Base-by-base conservation (phyloP, 2,329 filamentous ascomycete genomes). In the Neodidymelliopsis sp. region DNA sequence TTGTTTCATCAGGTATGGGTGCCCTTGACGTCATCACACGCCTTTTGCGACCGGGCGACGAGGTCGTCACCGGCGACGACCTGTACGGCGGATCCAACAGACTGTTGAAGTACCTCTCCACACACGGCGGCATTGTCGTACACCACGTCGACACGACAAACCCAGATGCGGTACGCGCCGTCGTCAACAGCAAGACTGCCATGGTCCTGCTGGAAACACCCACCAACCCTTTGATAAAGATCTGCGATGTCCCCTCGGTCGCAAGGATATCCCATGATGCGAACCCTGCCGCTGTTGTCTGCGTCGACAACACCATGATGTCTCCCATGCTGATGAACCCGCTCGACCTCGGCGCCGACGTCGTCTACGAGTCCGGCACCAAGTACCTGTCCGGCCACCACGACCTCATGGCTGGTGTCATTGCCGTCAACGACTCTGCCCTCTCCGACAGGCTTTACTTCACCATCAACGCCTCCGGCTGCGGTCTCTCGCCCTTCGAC, bases 261-360 rank as follows among this genome's bases (percentile, higher is more conserved):
- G 85, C 94, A 11, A 80, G 81, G 28, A 77, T 87, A 15, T 84
- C 89, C 0, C 94, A 97, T 72, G 84, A 87, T 27, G 84, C 83
- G 38, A 96, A 94, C 73, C 79, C 87, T 6, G 84, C 84, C 54
- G 89, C 90, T 19, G 79, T 97, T 29, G 91, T 99, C 12, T 86
- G 92, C 2, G 94, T 97, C 19, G 94, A 99, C 76, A 99, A 99
- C 79, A 99, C 94, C 49, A 99, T 99, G 94, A 86, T 99, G 59
- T 97, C 92, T 2, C 94, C 94, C 9, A 87, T 97, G 79, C 85
- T 99, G 6, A 87, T 87, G 67, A 97, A 96, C 76, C 94, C 94
- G 5, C 84, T 99, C 13, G 93, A 97, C 53, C 82, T 97, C 20
- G 94, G 95, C 48, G 92, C 93, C 12, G 94, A 99, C 66, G 89